Conservation (phyloP, 225 moss, liverwort and hornwort genomes). For the Bryum argenteum region DNA sequence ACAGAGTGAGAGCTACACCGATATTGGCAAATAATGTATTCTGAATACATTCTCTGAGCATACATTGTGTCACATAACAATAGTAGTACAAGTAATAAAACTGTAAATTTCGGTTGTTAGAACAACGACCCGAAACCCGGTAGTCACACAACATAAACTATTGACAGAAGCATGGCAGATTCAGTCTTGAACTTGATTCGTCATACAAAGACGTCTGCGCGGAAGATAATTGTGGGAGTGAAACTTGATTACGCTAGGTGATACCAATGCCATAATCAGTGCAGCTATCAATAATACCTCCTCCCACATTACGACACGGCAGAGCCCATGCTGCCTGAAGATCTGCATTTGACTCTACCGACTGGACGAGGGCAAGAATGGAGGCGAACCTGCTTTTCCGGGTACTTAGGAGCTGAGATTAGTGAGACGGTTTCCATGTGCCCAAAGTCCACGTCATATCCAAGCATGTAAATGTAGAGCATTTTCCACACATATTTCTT, state of each 20-base stretch:
- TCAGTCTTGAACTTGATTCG: not conserved
- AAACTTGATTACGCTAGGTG: not conserved
- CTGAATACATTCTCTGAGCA: not conserved
- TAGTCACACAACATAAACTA: not conserved
- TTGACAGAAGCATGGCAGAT: not conserved
- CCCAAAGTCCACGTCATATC: constrained; percentile 98
- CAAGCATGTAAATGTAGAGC: constrained; percentile 99
- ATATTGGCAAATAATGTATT: not conserved
- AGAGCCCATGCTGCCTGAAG: not conserved
- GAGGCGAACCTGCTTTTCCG: constrained; percentile 87
- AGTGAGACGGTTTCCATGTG: constrained; percentile 99
- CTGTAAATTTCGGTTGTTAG: not conserved
- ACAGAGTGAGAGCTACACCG: constrained; percentile 1
- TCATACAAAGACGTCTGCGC: not conserved
- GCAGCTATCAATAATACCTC: not conserved
- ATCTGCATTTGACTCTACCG: not conserved
- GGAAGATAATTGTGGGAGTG: constrained; percentile 5
- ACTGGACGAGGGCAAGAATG: not conserved
- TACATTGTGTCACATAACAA: not conserved
- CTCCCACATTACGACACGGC: constrained; percentile 9
- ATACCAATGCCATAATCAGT: not conserved
- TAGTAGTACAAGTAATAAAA: not conserved
- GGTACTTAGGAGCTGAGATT: constrained; percentile 97
- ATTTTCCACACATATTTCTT: constrained; percentile 99
- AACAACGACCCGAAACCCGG: not conserved